Percentiles rank a stretch among this genome's conserved stretches.
Conservation (phyloP, 164 flowering plant species). For the Berberis vulgaris region DNA sequence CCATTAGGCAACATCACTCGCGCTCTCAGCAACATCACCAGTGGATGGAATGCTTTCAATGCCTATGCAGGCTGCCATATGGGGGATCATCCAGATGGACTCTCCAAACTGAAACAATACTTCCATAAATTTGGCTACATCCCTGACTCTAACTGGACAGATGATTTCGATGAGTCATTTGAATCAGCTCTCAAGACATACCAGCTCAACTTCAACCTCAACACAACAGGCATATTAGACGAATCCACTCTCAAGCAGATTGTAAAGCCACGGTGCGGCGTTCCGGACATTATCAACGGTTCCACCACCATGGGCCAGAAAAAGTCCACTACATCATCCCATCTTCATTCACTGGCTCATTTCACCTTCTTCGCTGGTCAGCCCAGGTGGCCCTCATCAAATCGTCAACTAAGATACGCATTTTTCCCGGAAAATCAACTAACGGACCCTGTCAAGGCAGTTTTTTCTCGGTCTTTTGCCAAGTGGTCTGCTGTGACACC, state of each 20-base stretch:
- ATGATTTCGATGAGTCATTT: conserved; percentile 41
- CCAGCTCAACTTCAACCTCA: conserved; percentile 47
- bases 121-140: conserved; percentile 60
- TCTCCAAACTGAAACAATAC: conserved; percentile 48
- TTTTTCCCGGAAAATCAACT: conserved; percentile 35
- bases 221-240: conserved; percentile 38
- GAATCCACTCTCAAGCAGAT: conserved; percentile 29
- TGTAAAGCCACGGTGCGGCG: conserved; percentile 60
- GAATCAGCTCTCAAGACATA: conserved; percentile 49
- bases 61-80: conserved; percentile 34
- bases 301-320: conserved; percentile 1
- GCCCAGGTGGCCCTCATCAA: conserved; percentile 47
- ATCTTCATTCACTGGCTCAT: conserved; percentile 37
- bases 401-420: conserved; percentile 38
- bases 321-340: not conserved
- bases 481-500: conserved; percentile 51
- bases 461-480: conserved; percentile 41
- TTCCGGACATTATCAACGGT: conserved; percentile 31
- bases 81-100: conserved; percentile 36
- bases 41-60: conserved; percentile 35
- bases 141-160: conserved; percentile 26
- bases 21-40: conserved; percentile 15
- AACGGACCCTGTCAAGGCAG: conserved; percentile 22
- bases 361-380: conserved; percentile 47
- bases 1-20: conserved; percentile 20